Conservation (phyloP, 108 stramenopile genomes). For the Cyclostephanos tholiformis region DNA sequence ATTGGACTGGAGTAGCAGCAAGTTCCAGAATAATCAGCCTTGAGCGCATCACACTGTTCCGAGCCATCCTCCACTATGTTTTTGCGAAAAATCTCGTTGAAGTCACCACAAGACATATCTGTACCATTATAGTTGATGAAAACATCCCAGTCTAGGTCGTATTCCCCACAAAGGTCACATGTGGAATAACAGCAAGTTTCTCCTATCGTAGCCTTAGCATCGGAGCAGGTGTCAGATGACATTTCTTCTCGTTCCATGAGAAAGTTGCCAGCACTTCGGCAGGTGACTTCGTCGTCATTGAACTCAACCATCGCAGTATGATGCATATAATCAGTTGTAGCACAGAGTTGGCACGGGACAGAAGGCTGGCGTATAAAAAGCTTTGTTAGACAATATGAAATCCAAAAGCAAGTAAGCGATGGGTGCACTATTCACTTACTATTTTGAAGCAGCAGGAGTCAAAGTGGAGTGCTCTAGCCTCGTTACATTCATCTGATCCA, state of each 20-base stretch:
- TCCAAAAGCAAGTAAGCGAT: not conserved
- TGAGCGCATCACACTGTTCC: constrained; percentile 28
- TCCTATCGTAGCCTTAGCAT: constrained; percentile 34
- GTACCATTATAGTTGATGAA: constrained; percentile 40
- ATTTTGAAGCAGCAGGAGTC: constrained; percentile 53
- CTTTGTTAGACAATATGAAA: not conserved
- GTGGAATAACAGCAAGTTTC: constrained; percentile 48
- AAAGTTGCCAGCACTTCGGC: constrained; percentile 43
- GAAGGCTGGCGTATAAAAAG: constrained; percentile 16
- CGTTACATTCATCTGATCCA: constrained; percentile 40
- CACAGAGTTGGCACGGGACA: constrained; percentile 43
- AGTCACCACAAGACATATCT: constrained; percentile 47
- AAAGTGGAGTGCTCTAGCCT: constrained; percentile 33
- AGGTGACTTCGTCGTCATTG: constrained; percentile 40
- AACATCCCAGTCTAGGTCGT: constrained; percentile 48
- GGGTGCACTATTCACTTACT: constrained; percentile 1
- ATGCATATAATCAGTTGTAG: constrained; percentile 45
- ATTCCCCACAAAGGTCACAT: constrained; percentile 51
- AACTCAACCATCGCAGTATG: constrained; percentile 33
- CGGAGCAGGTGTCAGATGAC: constrained; percentile 30
- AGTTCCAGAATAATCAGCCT: constrained; percentile 22
- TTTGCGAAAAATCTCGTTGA: constrained; percentile 48
- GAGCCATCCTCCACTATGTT: constrained; percentile 33
- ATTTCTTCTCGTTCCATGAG: constrained; percentile 42
- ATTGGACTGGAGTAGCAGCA: constrained; percentile 49